Evolutionary conservation across 2,329 filamentous ascomycete species (phyloP).

Genomic region (Aureobasidium sp.): DNA sequence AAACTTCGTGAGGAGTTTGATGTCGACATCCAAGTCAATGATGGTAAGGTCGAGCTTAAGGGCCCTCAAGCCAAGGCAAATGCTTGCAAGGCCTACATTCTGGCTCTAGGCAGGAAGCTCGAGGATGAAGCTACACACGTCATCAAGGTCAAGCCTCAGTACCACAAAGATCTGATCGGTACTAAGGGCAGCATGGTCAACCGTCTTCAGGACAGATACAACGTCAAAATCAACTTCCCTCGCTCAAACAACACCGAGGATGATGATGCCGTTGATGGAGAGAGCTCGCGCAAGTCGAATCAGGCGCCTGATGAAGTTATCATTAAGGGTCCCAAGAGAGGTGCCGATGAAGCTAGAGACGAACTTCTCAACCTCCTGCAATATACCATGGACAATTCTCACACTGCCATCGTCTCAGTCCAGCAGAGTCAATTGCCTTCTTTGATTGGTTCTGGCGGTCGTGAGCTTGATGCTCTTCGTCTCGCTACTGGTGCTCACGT

Average conservation of each 20-base stretch:
- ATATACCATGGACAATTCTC: conserved; percentile 82
- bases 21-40: conserved; percentile 78
- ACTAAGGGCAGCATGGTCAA: conserved; percentile 82
- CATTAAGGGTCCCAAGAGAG: conserved; percentile 84
- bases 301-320: conserved; percentile 84
- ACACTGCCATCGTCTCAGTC: conserved; percentile 71
- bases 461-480: conserved; percentile 84
- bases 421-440: conserved; percentile 90
- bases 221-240: conserved; percentile 93
- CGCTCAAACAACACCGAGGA: conserved; percentile 47
- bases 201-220: conserved; percentile 84
- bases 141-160: conserved; percentile 88
- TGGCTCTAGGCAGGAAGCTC: conserved; percentile 68
- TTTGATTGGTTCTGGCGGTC: conserved; percentile 82
- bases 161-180: conserved; percentile 89
- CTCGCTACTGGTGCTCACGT: conserved; percentile 80
- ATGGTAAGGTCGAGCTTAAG: conserved; percentile 92
- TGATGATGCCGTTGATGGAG: conserved; percentile 66
- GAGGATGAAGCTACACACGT: conserved; percentile 85
- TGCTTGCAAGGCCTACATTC: conserved; percentile 74
- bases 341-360: conserved; percentile 83
- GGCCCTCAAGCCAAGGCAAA: conserved; percentile 93
- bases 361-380: conserved; percentile 85
- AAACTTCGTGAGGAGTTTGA: conserved; percentile 63
- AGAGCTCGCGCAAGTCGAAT: conserved; percentile 58